These are phyloP conservation scores for Pseudisothecium myosuroides DNA, from an alignment of 225 moss, liverwort and hornwort species.

Conservation along the genomic window DNA sequence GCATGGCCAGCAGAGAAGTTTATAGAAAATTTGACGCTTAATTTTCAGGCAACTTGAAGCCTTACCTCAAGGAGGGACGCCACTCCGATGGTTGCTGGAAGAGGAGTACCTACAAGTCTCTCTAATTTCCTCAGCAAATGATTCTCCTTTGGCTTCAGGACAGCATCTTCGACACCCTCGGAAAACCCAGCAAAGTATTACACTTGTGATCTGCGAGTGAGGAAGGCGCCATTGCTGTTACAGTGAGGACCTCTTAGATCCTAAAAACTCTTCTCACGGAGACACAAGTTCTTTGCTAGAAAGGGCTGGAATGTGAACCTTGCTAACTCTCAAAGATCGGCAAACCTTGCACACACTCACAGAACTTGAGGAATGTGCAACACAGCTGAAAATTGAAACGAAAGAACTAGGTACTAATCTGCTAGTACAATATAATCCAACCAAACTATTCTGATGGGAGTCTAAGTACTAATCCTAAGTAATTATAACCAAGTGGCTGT, in stretches of 20 bases:
- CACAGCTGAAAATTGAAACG: not conserved
- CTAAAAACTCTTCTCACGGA: no score
- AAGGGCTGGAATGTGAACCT: not conserved
- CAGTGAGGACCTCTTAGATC: not conserved
- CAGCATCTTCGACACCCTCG: not conserved
- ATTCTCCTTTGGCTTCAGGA: not conserved
- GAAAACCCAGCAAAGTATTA: not conserved
- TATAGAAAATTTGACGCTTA: not conserved
- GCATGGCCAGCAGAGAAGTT: not conserved
- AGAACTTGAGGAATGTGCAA: not conserved
- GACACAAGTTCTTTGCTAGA: not conserved
- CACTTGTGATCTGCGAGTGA: not conserved
- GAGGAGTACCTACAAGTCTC: not conserved
- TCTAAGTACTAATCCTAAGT: not conserved
- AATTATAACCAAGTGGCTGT: not conserved
- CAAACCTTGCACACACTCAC: not conserved
- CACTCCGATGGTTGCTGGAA: not conserved
- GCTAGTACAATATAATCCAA: not conserved
- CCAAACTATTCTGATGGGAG: not conserved
- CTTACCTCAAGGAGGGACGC: not conserved
- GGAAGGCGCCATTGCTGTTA: not conserved
- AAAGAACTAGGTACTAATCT: not conserved
- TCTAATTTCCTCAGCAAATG: not conserved
- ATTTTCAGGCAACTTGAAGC: not conserved
- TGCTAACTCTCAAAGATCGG: not conserved